Evolutionary conservation across 345 rosid species (phyloP).

Genomic region (Moricandia moricandioides): DNA sequence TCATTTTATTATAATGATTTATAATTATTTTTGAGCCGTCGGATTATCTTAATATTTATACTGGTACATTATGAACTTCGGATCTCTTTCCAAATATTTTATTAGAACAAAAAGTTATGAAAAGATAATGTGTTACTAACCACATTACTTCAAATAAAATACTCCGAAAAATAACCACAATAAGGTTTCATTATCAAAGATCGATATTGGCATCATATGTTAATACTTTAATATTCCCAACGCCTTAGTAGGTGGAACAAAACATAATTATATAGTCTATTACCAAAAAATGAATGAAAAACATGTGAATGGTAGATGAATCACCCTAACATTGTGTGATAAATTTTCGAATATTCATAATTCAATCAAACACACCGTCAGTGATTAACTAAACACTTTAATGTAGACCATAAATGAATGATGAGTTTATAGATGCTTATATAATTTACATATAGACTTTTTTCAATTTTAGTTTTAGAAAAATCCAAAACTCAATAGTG

Average conservation of each 20-base stretch:
- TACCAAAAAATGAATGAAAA: not conserved
- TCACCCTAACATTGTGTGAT: not conserved
- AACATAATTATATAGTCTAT: not conserved
- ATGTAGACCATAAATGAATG: not conserved
- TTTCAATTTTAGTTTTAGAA: not conserved
- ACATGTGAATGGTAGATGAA: conserved; percentile 20
- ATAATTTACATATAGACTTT: not conserved
- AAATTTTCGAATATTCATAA: not conserved
- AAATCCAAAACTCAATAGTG: not conserved
- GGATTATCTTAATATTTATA: not conserved
- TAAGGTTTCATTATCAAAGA: not conserved
- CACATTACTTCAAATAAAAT: not conserved
- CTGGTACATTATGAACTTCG: not conserved
- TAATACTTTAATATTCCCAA: not conserved
- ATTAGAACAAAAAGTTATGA: not conserved
- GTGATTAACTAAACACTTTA: not conserved
- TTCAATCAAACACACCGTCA: not conserved
- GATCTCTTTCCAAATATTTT: not conserved
- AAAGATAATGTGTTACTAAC: conserved; percentile 12
- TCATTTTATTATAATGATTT: not conserved
- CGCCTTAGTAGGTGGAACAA: conserved; percentile 22
- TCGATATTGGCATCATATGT: not conserved
- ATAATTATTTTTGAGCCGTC: not conserved
- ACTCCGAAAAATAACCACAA: not conserved
- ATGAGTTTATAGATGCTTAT: not conserved